A percentile compares a stretch with the other conserved stretches of the same genome.
Evolutionary conservation across 495 filamentous ascomycete genomes (phyloP).

Genomic region (Lasiosphaeria ovina): DNA sequence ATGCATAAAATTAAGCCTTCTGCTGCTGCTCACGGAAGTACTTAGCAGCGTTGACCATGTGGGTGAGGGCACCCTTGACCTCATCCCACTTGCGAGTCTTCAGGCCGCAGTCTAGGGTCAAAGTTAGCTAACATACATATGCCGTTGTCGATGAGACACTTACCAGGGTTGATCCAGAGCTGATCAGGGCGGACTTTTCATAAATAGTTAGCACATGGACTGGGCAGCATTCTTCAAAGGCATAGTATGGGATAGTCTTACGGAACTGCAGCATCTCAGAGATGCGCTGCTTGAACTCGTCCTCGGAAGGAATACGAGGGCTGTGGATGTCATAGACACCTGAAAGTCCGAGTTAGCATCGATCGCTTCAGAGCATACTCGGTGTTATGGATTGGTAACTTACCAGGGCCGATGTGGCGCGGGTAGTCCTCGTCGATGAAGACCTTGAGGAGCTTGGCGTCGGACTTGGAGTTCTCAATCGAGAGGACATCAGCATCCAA

Average conservation of each 20-base stretch:
- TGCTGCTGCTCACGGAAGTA: slow-evolving; percentile 88
- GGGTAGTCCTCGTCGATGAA: slow-evolving; percentile 96
- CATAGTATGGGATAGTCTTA: neutral
- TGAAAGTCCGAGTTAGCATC: neutral
- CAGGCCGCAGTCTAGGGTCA: slow-evolving; percentile 70
- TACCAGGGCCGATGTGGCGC: slow-evolving; percentile 86
- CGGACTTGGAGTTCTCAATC: slow-evolving; percentile 99
- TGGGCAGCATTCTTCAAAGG: neutral
- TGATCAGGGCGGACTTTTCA: slow-evolving; percentile 61
- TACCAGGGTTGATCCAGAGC: slow-evolving; percentile 92
- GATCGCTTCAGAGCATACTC: neutral
- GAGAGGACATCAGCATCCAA: slow-evolving; percentile 96
- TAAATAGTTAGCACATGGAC: slow-evolving; percentile 7
- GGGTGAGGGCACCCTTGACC: slow-evolving; percentile 86
- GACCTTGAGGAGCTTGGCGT: slow-evolving; percentile 97
- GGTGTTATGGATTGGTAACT: neutral
- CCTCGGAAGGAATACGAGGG: slow-evolving; percentile 88
- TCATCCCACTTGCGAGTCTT: slow-evolving; percentile 97
- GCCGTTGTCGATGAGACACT: too few species aligned
- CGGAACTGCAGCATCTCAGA: slow-evolving; percentile 92
- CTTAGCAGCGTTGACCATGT: slow-evolving; percentile 97
- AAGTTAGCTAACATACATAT: too few species aligned
- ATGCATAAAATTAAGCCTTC: slow-evolving; percentile 29
- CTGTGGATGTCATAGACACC: slow-evolving; percentile 99
- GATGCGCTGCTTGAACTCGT: slow-evolving; percentile 96